Conservation (phyloP, 345 rosid species). For the Mercurialis annua region DNA sequence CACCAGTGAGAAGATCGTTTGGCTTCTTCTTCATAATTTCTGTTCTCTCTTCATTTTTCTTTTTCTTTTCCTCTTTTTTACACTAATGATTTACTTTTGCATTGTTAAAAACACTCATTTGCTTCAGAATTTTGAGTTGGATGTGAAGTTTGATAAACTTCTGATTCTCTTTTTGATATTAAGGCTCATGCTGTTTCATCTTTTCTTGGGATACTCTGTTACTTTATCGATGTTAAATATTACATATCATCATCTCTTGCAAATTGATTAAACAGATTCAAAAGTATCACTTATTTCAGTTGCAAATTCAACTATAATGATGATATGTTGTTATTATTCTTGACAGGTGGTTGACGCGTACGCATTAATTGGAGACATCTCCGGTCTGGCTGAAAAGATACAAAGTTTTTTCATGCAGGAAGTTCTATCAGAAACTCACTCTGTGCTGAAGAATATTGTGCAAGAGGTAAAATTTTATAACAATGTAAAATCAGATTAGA, state of each 20-base stretch:
- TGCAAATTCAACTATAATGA: constrained; percentile 5
- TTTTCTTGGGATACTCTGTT: background rate
- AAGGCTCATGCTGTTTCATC: background rate
- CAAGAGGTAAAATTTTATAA: constrained; percentile 59
- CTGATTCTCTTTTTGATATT: background rate
- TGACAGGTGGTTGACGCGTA: constrained; percentile 93
- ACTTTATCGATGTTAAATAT: background rate
- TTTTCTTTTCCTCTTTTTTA: background rate
- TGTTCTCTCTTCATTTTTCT: background rate
- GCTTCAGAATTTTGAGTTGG: background rate
- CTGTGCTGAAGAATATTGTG: constrained; percentile 64
- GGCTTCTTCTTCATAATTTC: background rate
- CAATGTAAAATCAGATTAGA: background rate
- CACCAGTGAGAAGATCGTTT: background rate
- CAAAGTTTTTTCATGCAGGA: constrained; percentile 99
- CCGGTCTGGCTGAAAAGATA: constrained; percentile 98
- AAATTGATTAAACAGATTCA: background rate
- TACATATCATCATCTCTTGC: background rate
- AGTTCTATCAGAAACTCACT: constrained; percentile 87
- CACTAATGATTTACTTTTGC: background rate
- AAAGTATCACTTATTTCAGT: background rate
- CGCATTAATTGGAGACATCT: constrained; percentile 93
- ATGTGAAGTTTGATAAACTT: background rate
- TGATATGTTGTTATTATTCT: constrained; percentile 11
- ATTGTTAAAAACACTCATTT: background rate